Evolutionary conservation across 176 grass and related monocot species (phyloP).

Genomic region (Phyllostachys edulis): DNA sequence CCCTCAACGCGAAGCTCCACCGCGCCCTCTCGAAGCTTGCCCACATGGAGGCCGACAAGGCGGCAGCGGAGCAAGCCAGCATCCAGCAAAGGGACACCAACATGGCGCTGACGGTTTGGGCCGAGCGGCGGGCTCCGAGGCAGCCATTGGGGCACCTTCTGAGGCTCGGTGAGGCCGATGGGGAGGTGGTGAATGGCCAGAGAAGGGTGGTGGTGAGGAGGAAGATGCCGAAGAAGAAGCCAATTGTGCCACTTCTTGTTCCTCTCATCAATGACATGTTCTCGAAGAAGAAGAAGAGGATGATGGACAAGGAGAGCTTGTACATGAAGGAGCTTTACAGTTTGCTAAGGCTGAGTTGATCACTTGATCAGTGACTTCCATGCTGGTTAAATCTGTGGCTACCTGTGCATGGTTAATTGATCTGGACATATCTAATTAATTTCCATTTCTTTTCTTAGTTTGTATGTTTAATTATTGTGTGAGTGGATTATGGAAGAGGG

Average conservation of each 20-base stretch:
- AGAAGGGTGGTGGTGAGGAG: not conserved
- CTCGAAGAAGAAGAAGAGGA: slow-evolving; percentile 53
- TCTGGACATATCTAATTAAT: slow-evolving; percentile 15
- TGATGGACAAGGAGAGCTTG: slow-evolving; percentile 45
- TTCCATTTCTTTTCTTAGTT: not conserved
- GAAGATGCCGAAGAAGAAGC: slow-evolving; percentile 70
- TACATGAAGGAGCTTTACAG: slow-evolving; percentile 70
- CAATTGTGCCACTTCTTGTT: slow-evolving; percentile 60
- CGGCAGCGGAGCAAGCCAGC: slow-evolving; percentile 37
- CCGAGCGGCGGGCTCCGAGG: slow-evolving; percentile 13
- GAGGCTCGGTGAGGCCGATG: slow-evolving; percentile 43
- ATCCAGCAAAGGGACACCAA: slow-evolving; percentile 25
- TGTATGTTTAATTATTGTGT: slow-evolving; percentile 1
- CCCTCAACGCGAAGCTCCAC: slow-evolving; percentile 69
- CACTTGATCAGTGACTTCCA: not conserved
- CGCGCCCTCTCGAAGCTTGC: slow-evolving; percentile 57
- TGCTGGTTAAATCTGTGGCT: not conserved
- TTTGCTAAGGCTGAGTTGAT: slow-evolving; percentile 47
- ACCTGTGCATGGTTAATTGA: not conserved
- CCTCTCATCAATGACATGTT: slow-evolving; percentile 58
- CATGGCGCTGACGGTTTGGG: slow-evolving; percentile 28
- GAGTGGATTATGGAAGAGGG: not conserved
- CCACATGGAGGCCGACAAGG: slow-evolving; percentile 61
- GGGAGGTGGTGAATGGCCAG: not conserved
- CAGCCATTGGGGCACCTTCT: slow-evolving; percentile 45